phyloP scores from a whole-genome alignment of 2,329 filamentous ascomycete species.

The Fusarium pininemorale region DNA sequence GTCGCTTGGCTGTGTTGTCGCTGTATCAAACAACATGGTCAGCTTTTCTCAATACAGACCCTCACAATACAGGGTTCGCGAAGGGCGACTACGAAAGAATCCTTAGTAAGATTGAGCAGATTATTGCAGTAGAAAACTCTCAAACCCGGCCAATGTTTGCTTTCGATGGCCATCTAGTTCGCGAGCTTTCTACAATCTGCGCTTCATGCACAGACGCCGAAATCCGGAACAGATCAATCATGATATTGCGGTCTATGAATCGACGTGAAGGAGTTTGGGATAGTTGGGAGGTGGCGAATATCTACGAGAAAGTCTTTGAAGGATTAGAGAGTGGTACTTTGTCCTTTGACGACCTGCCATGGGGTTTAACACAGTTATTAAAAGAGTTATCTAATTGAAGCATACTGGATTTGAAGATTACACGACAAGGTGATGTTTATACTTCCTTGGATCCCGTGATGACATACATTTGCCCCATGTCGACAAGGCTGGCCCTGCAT shows the following conservation, averaged over 20 bases:
- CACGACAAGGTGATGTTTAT: neutral
- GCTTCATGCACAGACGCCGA: constrained; percentile 6
- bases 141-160: constrained; percentile 15
- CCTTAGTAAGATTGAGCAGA: constrained; percentile 4
- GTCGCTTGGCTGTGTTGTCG: neutral
- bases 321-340: neutral
- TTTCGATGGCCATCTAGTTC: constrained; percentile 24
- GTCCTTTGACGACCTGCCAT: neutral
- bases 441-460: neutral
- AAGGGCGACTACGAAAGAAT: constrained; percentile 4
- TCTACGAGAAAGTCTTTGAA: constrained; percentile 22
- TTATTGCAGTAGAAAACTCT: neutral
- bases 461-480: neutral
- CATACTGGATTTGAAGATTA: neutral
- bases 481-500: neutral
- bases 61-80: neutral
- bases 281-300: constrained; percentile 30
- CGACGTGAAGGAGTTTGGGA: constrained; percentile 39
- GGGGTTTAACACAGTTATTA: neutral
- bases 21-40: constrained; percentile 5
- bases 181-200: constrained; percentile 23
- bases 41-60: neutral
- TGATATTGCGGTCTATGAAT: constrained; percentile 13
- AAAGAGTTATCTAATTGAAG: neutral
- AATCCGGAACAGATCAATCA: constrained; percentile 13